Evolutionary conservation across 805 yeast species (phyloP).

Genomic region (Jamesozyma rosinii): DNA sequence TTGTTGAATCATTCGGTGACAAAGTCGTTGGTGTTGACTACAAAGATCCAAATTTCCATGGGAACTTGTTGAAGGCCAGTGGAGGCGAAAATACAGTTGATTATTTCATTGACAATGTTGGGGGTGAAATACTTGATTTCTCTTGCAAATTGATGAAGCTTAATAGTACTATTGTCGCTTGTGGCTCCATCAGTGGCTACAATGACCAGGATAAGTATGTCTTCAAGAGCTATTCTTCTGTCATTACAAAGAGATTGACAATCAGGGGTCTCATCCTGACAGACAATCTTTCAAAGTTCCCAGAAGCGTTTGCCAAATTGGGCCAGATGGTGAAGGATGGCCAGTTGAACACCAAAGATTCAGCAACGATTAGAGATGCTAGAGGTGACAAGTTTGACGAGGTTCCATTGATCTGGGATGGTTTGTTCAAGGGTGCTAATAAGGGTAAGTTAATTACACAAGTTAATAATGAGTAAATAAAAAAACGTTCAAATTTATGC

Average conservation of each 20-base stretch:
- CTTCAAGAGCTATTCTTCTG: slow-evolving; percentile 35
- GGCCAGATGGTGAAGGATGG: slow-evolving; percentile 35
- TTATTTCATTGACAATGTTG: slow-evolving; percentile 54
- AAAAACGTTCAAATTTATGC: background rate
- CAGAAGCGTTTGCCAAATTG: slow-evolving; percentile 33
- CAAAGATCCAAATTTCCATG: slow-evolving; percentile 34
- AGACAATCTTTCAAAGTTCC: slow-evolving; percentile 35
- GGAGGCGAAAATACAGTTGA: slow-evolving; percentile 43
- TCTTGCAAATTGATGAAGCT: slow-evolving; percentile 32
- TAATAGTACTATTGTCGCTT: slow-evolving; percentile 41
- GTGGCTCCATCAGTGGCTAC: slow-evolving; percentile 57
- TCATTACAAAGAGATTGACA: slow-evolving; percentile 43
- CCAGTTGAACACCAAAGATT: slow-evolving; percentile 31
- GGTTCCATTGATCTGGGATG: slow-evolving; percentile 41
- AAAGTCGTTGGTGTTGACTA: slow-evolving; percentile 47
- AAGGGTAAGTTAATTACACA: slow-evolving; percentile 45
- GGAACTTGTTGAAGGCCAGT: slow-evolving; percentile 30
- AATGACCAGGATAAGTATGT: slow-evolving; percentile 34
- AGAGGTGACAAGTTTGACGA: slow-evolving; percentile 34
- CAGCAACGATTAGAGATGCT: slow-evolving; percentile 36
- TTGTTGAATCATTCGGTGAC: slow-evolving; percentile 46
- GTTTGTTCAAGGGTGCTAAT: slow-evolving; percentile 38
- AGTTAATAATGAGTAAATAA: slow-evolving; percentile 22
- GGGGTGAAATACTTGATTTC: slow-evolving; percentile 47
- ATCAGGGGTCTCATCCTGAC: slow-evolving; percentile 46